Percentiles rank a stretch among this genome's conserved stretches.
phyloP scores from a whole-genome alignment of 192 early-diverging fungal species.

The Coemansia sp. region DNA sequence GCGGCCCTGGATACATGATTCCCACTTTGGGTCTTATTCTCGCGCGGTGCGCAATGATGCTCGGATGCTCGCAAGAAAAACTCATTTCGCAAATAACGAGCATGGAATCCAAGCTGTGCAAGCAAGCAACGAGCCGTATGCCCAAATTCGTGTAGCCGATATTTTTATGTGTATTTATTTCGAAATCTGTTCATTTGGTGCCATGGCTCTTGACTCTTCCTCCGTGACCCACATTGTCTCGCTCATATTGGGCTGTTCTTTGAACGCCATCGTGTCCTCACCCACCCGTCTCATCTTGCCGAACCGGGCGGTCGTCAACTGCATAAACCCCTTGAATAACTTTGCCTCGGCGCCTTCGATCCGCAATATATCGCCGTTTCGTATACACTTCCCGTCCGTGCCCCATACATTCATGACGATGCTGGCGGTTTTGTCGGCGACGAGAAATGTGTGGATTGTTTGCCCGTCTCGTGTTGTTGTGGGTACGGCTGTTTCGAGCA shows the following conservation, averaged over 20 bases:
- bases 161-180: neutral
- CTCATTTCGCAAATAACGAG: conserved; percentile 6
- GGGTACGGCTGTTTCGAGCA: conserved; percentile 61
- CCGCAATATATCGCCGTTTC: conserved; percentile 63
- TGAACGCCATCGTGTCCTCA: conserved; percentile 54
- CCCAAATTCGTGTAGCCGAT: neutral
- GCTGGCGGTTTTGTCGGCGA: conserved; percentile 61
- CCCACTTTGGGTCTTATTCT: conserved; percentile 37
- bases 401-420: conserved; percentile 64
- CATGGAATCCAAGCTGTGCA: conserved; percentile 3
- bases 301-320: conserved; percentile 53
- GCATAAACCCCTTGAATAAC: conserved; percentile 58
- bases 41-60: conserved; percentile 39
- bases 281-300: conserved; percentile 63
- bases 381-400: conserved; percentile 51
- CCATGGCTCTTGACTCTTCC: conserved; percentile 32
- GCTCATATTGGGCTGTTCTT: conserved; percentile 53
- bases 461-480: conserved; percentile 55
- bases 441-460: conserved; percentile 60
- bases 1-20: conserved; percentile 29
- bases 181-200: neutral
- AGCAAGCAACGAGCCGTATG: neutral
- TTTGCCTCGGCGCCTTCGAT: conserved; percentile 56
- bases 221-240: conserved; percentile 53
- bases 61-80: conserved; percentile 22